Percentiles rank a stretch among this genome's conserved stretches.
Evolutionary conservation across 2,329 filamentous ascomycete species (phyloP).

Genomic region (Phialemonium atrogriseum): DNA sequence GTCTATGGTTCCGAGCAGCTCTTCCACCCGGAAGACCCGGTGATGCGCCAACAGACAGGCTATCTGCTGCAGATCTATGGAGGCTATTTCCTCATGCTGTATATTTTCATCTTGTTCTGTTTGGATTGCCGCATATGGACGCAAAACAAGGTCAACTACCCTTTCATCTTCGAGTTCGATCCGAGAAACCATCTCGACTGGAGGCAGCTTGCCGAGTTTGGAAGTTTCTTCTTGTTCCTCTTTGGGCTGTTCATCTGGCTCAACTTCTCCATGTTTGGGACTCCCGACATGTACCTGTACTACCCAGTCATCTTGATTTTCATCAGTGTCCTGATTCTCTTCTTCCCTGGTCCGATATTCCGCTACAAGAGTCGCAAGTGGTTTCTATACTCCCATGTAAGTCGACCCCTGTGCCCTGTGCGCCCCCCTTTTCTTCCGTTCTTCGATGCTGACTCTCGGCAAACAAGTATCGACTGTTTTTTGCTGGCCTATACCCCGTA

Average conservation of each 20-base stretch:
- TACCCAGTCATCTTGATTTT: conserved; percentile 77
- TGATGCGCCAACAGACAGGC: conserved; percentile 44
- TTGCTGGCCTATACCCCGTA: conserved; percentile 83
- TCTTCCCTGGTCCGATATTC: conserved; percentile 66
- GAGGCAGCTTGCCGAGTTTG: conserved; percentile 79
- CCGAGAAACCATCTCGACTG: conserved; percentile 79
- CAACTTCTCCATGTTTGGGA: conserved; percentile 69
- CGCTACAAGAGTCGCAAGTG: conserved; percentile 73
- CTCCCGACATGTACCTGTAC: conserved; percentile 66
- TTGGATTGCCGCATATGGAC: conserved; percentile 79
- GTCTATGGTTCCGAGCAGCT: conserved; percentile 51
- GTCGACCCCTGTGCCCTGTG: conserved; percentile 21
- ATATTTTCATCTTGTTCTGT: conserved; percentile 77
- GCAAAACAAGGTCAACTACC: conserved; percentile 82
- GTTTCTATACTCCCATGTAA: conserved; percentile 82
- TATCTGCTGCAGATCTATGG: conserved; percentile 85
- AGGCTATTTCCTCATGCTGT: conserved; percentile 79
- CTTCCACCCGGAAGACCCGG: conserved; percentile 40
- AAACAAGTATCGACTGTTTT: conserved; percentile 69
- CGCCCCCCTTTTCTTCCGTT: background rate
- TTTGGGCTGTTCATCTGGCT: conserved; percentile 79
- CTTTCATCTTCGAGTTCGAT: conserved; percentile 96
- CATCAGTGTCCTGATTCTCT: conserved; percentile 58
- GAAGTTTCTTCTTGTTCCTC: conserved; percentile 72
- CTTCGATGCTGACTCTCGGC: conserved; percentile 22